A percentile compares a stretch with the other conserved stretches of the same genome.
Conservation (phyloP, 2,329 filamentous ascomycete species). For the Capronia epimyces region DNA sequence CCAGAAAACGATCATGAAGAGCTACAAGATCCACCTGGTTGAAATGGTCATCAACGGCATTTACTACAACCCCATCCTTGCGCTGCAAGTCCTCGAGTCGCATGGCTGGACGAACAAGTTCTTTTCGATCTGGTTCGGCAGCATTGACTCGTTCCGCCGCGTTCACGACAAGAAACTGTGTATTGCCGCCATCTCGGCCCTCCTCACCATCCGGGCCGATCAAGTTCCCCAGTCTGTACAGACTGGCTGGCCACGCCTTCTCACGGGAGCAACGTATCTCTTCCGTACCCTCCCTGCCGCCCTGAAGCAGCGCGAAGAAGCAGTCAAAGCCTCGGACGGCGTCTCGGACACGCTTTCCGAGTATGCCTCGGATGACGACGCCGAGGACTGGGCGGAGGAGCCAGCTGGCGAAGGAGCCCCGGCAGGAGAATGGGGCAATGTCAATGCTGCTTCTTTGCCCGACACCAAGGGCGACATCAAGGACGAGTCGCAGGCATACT, state of each 20-base stretch:
- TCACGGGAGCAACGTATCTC: conserved; percentile 80
- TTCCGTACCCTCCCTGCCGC: conserved; percentile 88
- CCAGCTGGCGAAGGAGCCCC: conserved; percentile 35
- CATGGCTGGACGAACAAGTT: conserved; percentile 98
- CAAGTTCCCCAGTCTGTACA: conserved; percentile 90
- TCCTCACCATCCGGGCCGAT: conserved; percentile 71
- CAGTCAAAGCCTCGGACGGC: conserved; percentile 60
- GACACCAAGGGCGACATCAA: conserved; percentile 60
- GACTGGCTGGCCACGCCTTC: conserved; percentile 86
- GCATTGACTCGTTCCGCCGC: conserved; percentile 84
- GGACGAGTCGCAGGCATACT: conserved; percentile 88
- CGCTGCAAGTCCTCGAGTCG: conserved; percentile 79
- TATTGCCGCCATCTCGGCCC: conserved; percentile 83
- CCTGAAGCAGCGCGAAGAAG: conserved; percentile 86
- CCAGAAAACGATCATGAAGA: conserved; percentile 67
- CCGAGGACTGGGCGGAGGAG: conserved; percentile 76
- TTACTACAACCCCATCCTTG: conserved; percentile 88
- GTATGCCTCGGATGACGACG: conserved; percentile 63
- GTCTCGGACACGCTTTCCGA: conserved; percentile 64
- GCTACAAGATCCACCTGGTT: conserved; percentile 92
- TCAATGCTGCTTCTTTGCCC: conserved; percentile 58
- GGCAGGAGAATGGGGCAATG: conserved; percentile 54
- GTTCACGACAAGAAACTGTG: conserved; percentile 99
- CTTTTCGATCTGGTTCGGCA: conserved; percentile 96
- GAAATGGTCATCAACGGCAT: conserved; percentile 98